Evolutionary conservation across 83 land plant species (phyloP), one percentile per base, ranked within the genome.

Genomic region (Picea engelmannii): DNA sequence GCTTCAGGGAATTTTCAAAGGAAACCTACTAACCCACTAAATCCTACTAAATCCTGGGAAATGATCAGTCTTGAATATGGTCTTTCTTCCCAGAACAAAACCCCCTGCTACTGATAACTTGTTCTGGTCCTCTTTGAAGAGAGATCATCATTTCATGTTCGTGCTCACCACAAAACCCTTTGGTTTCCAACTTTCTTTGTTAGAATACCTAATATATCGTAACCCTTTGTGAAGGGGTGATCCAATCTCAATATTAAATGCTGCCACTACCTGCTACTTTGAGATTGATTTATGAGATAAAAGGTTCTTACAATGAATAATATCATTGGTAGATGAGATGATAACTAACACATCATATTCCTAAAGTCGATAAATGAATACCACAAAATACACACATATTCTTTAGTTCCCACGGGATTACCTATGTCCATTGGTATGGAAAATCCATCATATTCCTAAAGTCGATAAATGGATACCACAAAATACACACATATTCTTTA

Each of bases 31-130:
- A 31, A 31, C 35, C 35, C 35, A n/a, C n/a, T n/a, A n/a, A n/a
- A n/a, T n/a, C n/a, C n/a, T n/a, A 31, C 35, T 31, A 31, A 31
- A 96, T 18, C 98, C 99, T 23, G 96, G 98, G 82, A 96, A 96
- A 87, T 96, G 99, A 80, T 96, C 98, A 80, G 93, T 95, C 86
- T 96, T 95, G 52, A 96, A 89, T 52, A 96, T 96, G 31, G 99
- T 95, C 83, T 91, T 93, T 88, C 90, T 95, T 38, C 99, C 98
- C 55, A 96, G 87, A 16, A 96, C 99, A 6, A 96, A 89, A 96
- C 99, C 23, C 92, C 84, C 98, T 87, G 62, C 66, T 83, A 68
- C 87, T 92, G 82, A 95, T 92, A n/a, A 93, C 99, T 63, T 88
- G 88, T 82, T 96, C 98, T 49, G 93, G 87, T 84, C 88, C 93